phyloP scores from a whole-genome alignment of 805 yeast genomes.

The Saccharomycopsis sp. region DNA sequence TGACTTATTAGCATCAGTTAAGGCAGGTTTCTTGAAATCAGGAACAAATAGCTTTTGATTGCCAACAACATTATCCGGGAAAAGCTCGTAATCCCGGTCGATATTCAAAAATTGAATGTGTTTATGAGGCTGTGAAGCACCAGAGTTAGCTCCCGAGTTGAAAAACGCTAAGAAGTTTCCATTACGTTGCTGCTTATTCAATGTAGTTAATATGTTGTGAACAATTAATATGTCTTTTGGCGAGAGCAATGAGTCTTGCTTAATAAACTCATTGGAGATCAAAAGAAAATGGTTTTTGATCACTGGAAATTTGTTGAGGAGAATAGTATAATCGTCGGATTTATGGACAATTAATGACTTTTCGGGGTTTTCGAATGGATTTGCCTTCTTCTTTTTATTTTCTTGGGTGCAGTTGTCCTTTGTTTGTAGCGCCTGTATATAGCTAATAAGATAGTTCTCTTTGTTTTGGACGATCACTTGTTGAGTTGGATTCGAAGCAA shows the following conservation, averaged over 20 bases:
- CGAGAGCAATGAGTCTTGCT: constrained; percentile 66
- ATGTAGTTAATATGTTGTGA: constrained; percentile 44
- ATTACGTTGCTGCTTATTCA: constrained; percentile 36
- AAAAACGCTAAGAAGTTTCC: constrained; percentile 71
- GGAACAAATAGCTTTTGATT: constrained; percentile 50
- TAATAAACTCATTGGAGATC: constrained; percentile 66
- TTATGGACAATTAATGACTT: constrained; percentile 60
- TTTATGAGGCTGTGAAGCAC: constrained; percentile 93
- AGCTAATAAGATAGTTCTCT: constrained; percentile 11
- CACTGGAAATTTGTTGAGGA: constrained; percentile 84
- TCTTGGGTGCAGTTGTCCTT: constrained; percentile 32
- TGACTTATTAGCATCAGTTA: constrained; percentile 53
- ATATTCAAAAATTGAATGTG: constrained; percentile 70
- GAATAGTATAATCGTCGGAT: constrained; percentile 47
- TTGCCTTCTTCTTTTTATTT: constrained; percentile 31
- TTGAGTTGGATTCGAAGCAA: constrained; percentile 9
- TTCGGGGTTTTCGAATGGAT: constrained; percentile 81
- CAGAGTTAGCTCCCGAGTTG: constrained; percentile 83
- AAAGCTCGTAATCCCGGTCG: constrained; percentile 40
- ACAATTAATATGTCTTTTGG: constrained; percentile 64
- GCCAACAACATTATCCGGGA: constrained; percentile 46
- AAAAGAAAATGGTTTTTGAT: constrained; percentile 71
- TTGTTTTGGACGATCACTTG: constrained; percentile 9
- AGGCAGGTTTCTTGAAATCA: constrained; percentile 47
- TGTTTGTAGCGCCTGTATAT: constrained; percentile 28